These are phyloP conservation scores for Baudoinia panamericana DNA, from an alignment of 495 filamentous ascomycete genomes.

Conservation along the genomic window DNA sequence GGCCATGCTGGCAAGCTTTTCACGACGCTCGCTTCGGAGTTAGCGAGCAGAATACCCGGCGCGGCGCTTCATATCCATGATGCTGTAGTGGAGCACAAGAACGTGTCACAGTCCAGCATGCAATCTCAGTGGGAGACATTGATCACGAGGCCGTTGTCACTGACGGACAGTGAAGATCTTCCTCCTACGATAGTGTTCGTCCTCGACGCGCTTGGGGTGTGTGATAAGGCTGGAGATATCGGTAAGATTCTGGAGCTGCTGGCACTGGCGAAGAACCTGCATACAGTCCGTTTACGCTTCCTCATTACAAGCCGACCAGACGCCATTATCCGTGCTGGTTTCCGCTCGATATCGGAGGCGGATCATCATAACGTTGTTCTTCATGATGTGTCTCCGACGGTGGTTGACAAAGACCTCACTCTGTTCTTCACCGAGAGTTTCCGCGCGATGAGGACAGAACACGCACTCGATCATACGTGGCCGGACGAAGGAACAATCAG, in stretches of 20 bases:
- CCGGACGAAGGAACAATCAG: slow-evolving; percentile 1
- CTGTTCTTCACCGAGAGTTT: neutral
- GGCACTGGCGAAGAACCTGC: slow-evolving; percentile 12
- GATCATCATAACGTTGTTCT: neutral
- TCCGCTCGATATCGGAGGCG: slow-evolving; percentile 26
- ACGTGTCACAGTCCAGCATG: neutral
- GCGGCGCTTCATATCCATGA: neutral
- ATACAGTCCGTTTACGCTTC: slow-evolving; percentile 19
- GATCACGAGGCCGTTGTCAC: neutral
- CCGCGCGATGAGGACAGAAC: neutral
- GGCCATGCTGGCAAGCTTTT: slow-evolving; percentile 19
- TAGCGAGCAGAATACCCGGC: neutral
- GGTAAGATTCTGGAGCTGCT: slow-evolving; percentile 13
- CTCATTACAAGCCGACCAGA: slow-evolving; percentile 31
- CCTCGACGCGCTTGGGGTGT: slow-evolving; percentile 30
- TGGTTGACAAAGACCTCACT: slow-evolving; percentile 1
- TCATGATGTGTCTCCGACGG: neutral
- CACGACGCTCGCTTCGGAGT: slow-evolving; percentile 18
- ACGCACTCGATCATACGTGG: too few relatives aligned
- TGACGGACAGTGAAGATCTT: neutral
- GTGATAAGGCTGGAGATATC: slow-evolving; percentile 22
- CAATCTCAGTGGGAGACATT: neutral
- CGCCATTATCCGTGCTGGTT: slow-evolving; percentile 24
- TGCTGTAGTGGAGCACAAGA: neutral
- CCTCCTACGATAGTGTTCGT: slow-evolving; percentile 16